Evolutionary conservation across 2,329 filamentous ascomycete genomes (phyloP), one percentile per base, ranked within the genome.

Genomic region (Bertia moriformis): DNA sequence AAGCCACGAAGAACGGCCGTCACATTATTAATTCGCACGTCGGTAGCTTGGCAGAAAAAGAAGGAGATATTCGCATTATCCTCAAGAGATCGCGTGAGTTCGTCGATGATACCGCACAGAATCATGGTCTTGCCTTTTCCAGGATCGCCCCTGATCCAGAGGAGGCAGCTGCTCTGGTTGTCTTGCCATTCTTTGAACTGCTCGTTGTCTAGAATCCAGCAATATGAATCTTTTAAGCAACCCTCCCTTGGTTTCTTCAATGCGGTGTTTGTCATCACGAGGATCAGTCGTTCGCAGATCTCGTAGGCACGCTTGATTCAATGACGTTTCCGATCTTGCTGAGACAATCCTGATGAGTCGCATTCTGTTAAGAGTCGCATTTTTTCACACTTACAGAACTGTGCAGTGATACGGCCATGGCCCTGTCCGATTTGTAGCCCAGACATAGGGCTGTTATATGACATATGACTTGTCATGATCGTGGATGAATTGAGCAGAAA

Each of bases 51-150:
- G 41, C 51, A 60, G 45, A 61, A 56, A 40, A 57, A 60, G 41
- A 45, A 59, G 18, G 40, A 13, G 12, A 35, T 35, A n/a, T 27
- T 27, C 22, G 22, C 22, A 27, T 27, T 27, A 10, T 27, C 22
- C n/a, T n/a, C 22, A 27, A 10, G n/a, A 7, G 15, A 35, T 18
- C 15, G 32, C 7, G 32, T 12, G 14, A 60, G 42, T 20, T 61
- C 48, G 41, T 60, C 39, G 30, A 63, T 54, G 22, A 64, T 56
- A 2, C 58, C 56, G 12, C 53, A 58, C 0, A 65, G 38, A 0
- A 64, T 44, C 57, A 65, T 65, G 0, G 60, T 65, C 45, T 65
- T 66, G 3, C 61, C 62, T 24, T 60, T 65, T 2, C 62, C 61
- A 0, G 60, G 51, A 33, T 55, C 53, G 0, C 57, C 58, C 14